A percentile compares a stretch with the other conserved stretches of the same genome.
phyloP scores from a whole-genome alignment of 257 asterid species.

The Apocynum venetum region DNA sequence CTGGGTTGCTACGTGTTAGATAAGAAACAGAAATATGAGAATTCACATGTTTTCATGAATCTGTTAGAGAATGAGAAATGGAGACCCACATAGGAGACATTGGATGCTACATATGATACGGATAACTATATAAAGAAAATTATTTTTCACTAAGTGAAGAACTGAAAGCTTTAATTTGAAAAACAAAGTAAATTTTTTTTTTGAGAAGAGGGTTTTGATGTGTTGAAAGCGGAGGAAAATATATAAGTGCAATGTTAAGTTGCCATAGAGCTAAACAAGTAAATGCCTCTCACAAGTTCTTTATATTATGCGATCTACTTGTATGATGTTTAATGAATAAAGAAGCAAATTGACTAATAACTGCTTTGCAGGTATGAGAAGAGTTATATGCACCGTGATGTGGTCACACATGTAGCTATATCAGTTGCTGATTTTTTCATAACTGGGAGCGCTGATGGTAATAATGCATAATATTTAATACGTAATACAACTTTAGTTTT shows the following conservation, averaged over 20 bases:
- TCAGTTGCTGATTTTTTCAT: conserved; percentile 93
- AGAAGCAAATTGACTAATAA: neutral
- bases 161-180: neutral
- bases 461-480: conserved; percentile 5
- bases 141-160: neutral
- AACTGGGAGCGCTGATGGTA: conserved; percentile 92
- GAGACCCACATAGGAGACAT: neutral
- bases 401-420: conserved; percentile 94
- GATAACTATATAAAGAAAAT: neutral
- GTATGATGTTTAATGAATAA: neutral
- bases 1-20: neutral
- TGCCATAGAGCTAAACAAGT: neutral
- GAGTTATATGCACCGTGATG: conserved; percentile 98
- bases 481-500: neutral
- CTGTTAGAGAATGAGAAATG: neutral
- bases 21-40: neutral
- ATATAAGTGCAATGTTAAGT: neutral
- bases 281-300: neutral
- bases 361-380: conserved; percentile 75
- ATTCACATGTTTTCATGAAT: neutral
- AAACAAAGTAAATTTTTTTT: too few species aligned
- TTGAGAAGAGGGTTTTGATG: neutral
- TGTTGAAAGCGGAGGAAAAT: neutral
- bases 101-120: neutral
- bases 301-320: neutral